Evolutionary conservation across 179 eudicot genomes (phyloP), one percentile per base, ranked within the genome.

Genomic region (Silene noctiflora): DNA sequence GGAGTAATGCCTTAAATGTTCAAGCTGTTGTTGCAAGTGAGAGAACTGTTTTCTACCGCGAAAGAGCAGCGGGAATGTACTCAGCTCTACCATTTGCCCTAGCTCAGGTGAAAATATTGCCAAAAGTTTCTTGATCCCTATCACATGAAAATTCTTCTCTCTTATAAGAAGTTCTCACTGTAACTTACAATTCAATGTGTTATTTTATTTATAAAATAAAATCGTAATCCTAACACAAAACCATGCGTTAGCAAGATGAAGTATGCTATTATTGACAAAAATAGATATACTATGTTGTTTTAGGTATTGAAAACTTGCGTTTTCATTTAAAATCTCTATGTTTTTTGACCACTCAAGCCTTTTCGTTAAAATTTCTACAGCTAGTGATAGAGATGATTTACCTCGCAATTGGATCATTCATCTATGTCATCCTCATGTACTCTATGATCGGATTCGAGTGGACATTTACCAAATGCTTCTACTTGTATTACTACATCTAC

Each of bases 11-110:
- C 58, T 79, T 88, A 69, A 55, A 88, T 1, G 93, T 93, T 22
- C 97, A 88, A 74, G 73, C 89, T 61, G 79, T 93, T 25, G 90
- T 91, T 35, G 82, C 89, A n/a, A 75, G 87, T 33, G 97, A 90
- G 80, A 86, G 98, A 78, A 91, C 91, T 14, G 96, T 91, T 8
- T 91, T 90, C 53, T 91, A 93, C 77, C 98, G 98, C 48, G 98
- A 93, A 87, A 84, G 84, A 80, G 98, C 95, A 35, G 93, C 94
- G 1, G 92, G 94, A 42, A 90, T 90, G 97, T 91, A 88, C 73
- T 92, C 97, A 8, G 80, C 89, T 10, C 69, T 92, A 53, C 95
- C 98, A 22, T 92, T 86, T 72, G 97, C 98, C 2, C 72, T 93
- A 75, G 90, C 92, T 79, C 97, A 91, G 90, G 97, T 93, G 48